Evolutionary conservation across 176 grass and related monocot species (phyloP), one percentile per base, ranked within the genome.

Genomic region (Urochloa ruziziensis): DNA sequence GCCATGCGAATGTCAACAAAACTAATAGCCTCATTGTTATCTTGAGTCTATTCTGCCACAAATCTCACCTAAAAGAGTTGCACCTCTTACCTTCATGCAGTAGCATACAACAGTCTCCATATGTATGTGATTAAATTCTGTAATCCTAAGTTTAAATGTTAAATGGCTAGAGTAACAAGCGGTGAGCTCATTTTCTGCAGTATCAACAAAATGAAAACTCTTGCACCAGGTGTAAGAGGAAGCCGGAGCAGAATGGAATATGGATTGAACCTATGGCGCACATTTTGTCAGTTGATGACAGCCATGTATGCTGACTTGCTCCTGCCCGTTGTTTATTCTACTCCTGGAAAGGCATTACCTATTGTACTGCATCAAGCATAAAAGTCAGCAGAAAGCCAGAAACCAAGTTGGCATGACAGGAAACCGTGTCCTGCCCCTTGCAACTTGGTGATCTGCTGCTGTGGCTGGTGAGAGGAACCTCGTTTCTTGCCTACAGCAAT

Each of bases 281-380:
- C 27, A 7, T 53, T 51, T 42, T 78, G 73, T 78, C 46, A 37
- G 67, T 73, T 48, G 67, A 48, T 79, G 67, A 73, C 86, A 79
- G 48, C 58, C 67, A 79, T 58, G 58, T n/a, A 78, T 16, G 77
- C 48, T 42, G 64, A 62, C 73, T 77, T 70, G 52, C 42, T 78
- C 24, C 19, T 54, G 63, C 54, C 4, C 18, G 24, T 8, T 76
- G 35, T 75, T 62, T 61, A 13, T 29, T 15, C 7, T 37, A 16
- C n/a, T 67, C 23, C 28, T 27, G 46, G 43, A 10, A 30, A 66
- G 34, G 11, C n/a, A 54, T n/a, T n/a, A 75, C 32, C 15, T 39
- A n/a, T 10, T 28, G 33, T 21, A 21, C 32, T 27, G 32, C 21
- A 49, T 49, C 49, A 34, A 62, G 56, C 17, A 19, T 62, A 19